Evolutionary conservation across 352 stramenopile genomes (phyloP), one percentile per base, ranked within the genome.

Genomic region (Phytophthora idaei): DNA sequence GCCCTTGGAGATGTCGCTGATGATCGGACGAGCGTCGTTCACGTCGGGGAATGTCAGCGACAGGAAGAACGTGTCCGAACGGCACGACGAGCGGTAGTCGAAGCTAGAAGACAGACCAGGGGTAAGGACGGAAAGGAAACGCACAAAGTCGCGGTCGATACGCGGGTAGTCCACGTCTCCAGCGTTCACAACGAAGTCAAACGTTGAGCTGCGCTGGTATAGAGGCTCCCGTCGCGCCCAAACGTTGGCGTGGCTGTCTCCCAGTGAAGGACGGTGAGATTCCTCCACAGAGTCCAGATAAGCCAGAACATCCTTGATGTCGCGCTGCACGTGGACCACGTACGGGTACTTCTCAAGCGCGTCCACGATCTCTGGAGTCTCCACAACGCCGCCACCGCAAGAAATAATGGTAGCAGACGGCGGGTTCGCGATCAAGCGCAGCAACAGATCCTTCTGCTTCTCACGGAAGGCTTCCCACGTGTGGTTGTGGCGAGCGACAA

Each of bases 301-400:
- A 11, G 77, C 71, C 6, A 90, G 62, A 61, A 95, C 78, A 64
- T 93, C 84, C n/a, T 76, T 69, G n/a, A 92, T 84, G 28, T 76
- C 81, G 44, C 86, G 83, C 47, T 90, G 57, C 7, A 94, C 63
- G 48, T 91, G 85, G 7, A 95, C 61, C 17, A 95, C 86, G 55
- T 89, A 87, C 51, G 76, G 76, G 57, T 90, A 90, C 62, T 77
- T 76, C 21, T 74, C 62, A 0, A 95, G 77, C 36, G 85, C 81
- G 12, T 78, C 63, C 31, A 92, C 81, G 31, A 92, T 77, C 52
- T 78, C 77, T 1, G 74, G 67, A 8, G 81, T 90, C 64, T 97
- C 90, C 8, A 95, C 86, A 27, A 95, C 86, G 25, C 90, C 90
- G 8, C 90, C 90, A 25, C 90, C 90, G 49, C 87, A 95, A 61